phyloP scores from a whole-genome alignment of 306 rosid genomes.

The Cicer yamashitae region DNA sequence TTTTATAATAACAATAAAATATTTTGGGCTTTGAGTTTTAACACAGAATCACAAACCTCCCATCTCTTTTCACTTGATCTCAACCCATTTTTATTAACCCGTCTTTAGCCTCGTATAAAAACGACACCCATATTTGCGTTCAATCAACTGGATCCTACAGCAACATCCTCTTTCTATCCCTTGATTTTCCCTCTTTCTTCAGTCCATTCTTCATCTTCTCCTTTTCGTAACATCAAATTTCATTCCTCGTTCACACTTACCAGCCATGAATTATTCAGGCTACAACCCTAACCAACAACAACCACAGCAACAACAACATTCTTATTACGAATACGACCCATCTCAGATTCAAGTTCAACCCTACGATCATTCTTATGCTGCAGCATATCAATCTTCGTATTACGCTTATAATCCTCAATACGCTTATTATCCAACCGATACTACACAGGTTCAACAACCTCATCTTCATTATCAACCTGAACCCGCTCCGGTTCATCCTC shows the following conservation, averaged over 20 bases:
- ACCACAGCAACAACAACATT: conserved; percentile 28
- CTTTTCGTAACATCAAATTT: neutral
- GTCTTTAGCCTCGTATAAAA: too few relatives aligned
- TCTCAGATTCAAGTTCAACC: conserved; percentile 53
- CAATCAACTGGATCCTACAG: neutral
- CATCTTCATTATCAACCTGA: conserved; percentile 43
- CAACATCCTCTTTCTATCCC: neutral
- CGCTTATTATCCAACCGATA: conserved; percentile 34
- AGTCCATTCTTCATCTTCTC: neutral
- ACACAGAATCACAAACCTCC: too few relatives aligned
- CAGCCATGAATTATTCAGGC: conserved; percentile 45
- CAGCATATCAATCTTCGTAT: conserved; percentile 41
- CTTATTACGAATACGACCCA: conserved; percentile 44
- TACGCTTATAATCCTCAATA: conserved; percentile 50
- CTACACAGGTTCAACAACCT: conserved; percentile 11
- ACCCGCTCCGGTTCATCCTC: conserved; percentile 53
- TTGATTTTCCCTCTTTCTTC: conserved; percentile 9
- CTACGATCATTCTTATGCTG: conserved; percentile 49
- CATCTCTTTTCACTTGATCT: too few relatives aligned
- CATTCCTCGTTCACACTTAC: neutral
- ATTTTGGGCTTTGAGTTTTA: too few relatives aligned
- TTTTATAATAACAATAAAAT: too few relatives aligned
- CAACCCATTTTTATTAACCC: too few relatives aligned
- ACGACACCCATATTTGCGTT: conserved; percentile 4
- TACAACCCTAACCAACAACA: conserved; percentile 30